These are phyloP conservation scores for Canavalia ensiformis DNA, from an alignment of 306 rosid genomes.

Conservation along the genomic window DNA sequence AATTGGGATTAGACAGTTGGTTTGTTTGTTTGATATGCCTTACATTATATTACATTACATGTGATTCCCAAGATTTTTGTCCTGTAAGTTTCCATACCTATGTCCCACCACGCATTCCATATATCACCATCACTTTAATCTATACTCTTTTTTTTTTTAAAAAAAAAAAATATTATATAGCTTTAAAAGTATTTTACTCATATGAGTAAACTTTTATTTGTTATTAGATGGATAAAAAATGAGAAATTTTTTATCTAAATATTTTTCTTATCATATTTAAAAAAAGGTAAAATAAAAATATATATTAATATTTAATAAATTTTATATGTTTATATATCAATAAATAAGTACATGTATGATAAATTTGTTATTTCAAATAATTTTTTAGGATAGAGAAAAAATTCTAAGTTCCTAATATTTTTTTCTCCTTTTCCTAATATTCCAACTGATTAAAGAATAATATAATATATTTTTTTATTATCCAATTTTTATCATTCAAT, in stretches of 20 bases:
- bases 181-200: not conserved
- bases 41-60: slow-evolving; percentile 50
- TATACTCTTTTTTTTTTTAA: not conserved
- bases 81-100: slow-evolving; percentile 42
- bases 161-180: too few species aligned
- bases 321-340: not conserved
- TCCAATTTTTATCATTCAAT: not conserved
- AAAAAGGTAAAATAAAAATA: too few species aligned
- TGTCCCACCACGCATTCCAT: slow-evolving; percentile 52
- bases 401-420: not conserved
- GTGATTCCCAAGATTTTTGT: slow-evolving; percentile 60
- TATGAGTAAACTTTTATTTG: not conserved
- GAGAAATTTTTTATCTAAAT: too few species aligned
- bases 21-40: slow-evolving; percentile 52
- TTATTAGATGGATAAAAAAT: too few species aligned
- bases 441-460: not conserved
- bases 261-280: too few species aligned
- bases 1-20: slow-evolving; percentile 48
- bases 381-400: not conserved
- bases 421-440: too few species aligned
- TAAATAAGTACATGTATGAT: not conserved
- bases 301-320: too few species aligned
- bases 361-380: not conserved
- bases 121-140: slow-evolving; percentile 33
- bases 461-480: not conserved